Evolutionary conservation across 768 basidiomycete genomes (phyloP), one percentile per base, ranked within the genome.

Genomic region (Leccinum fibrillosum): DNA sequence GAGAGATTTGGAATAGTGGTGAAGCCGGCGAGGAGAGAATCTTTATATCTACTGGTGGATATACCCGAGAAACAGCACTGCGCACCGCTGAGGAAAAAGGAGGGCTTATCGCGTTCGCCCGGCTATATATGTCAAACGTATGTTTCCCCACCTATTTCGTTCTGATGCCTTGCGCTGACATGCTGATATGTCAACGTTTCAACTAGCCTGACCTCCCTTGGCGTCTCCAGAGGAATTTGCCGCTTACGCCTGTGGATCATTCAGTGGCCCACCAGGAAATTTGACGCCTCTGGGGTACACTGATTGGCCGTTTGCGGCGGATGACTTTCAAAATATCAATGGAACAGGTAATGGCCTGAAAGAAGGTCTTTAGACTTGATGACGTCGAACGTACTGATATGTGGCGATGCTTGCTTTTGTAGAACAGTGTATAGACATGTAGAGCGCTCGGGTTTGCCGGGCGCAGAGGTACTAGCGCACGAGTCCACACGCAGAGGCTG

Each of bases 1-100:
- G 79, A 13, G 58, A 72, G 2, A 76, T 82, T 6, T 84, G 83
- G 82, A 52, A 50, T 10, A 30, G 35, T 7, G 60, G 64, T 5
- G 69, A 48, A 26, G 47, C 5, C 10, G 19, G 25, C 5, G 4
- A 2, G 15, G 23, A 48, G 25, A 49, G 49, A 3, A 49, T 4
- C 8, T 26, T 23, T 17, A 49, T 49, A 28, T 49, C 49, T 3
- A 28, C 26, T 10, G 49, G 49, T n/a, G 49, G 49, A 17, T 49
- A 49, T 30, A 49, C 49, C 17, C 49, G 49, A 4, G 49, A 49
- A 49, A 64, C 62, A 0, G 82, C 80, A 0, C 53, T 79, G 2
- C 62, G 68, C 37, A 60, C 59, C 0, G 78, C 77, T 1, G 75
- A 80, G 39, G 61, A 64, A 32, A 32, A 58, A 15, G 53, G 45